Conservation (phyloP, 139 green algal species). For the Micractinium conductrix region DNA sequence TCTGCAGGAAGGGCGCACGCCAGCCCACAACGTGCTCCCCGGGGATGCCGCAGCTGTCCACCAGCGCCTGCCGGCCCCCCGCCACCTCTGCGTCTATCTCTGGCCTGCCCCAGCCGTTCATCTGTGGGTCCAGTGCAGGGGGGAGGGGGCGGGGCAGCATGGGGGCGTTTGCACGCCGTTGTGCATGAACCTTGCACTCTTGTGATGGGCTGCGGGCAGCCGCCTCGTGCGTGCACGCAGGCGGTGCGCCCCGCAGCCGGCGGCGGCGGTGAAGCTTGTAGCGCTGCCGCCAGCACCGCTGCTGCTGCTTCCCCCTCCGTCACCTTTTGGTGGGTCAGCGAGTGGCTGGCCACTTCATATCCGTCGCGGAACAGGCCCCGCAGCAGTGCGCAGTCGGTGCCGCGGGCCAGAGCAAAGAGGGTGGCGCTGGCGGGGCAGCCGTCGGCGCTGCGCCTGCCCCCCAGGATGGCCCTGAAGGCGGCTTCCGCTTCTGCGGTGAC, state of each 20-base stretch:
- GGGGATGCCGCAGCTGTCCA: not conserved
- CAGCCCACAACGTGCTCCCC: not conserved
- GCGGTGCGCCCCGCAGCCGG: not conserved
- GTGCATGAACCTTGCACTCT: too few species aligned
- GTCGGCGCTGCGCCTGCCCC: not conserved
- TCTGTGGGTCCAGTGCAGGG: slow-evolving; percentile 1
- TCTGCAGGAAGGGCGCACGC: slow-evolving; percentile 11
- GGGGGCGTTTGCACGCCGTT: not conserved
- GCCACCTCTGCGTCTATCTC: slow-evolving; percentile 7
- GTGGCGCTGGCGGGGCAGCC: slow-evolving; percentile 7
- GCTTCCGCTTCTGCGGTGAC: not conserved
- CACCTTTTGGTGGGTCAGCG: slow-evolving; percentile 11
- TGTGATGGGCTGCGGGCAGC: too few species aligned
- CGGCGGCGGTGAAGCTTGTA: not conserved
- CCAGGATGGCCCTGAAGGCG: not conserved
- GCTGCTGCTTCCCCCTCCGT: too few species aligned
- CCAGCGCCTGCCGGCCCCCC: slow-evolving; percentile 2
- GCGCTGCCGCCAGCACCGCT: not conserved
- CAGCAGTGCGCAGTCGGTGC: slow-evolving; percentile 17
- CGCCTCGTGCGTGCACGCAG: not conserved
- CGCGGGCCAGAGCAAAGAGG: not conserved
- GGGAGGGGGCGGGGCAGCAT: too few species aligned
- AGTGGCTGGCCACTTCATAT: slow-evolving; percentile 19
- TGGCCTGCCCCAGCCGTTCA: slow-evolving; percentile 8
- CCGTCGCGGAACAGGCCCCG: not conserved